phyloP scores from a whole-genome alignment of 2,329 filamentous ascomycete species.

The Fusarium pseudonygamai region DNA sequence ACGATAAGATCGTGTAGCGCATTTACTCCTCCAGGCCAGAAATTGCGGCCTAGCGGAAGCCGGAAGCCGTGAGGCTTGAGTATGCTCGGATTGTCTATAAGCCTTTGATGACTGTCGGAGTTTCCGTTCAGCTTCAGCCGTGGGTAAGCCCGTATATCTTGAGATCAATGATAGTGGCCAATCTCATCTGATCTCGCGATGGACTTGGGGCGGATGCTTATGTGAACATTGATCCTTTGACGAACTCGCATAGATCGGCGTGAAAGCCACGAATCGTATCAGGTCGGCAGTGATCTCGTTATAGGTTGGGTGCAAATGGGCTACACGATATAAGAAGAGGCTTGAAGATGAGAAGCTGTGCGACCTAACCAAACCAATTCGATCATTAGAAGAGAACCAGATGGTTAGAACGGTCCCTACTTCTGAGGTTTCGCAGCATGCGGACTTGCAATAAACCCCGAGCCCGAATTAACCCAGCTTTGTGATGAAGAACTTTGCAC shows the following conservation, averaged over 20 bases:
- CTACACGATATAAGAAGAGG: slow-evolving; percentile 14
- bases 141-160: not conserved
- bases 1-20: slow-evolving; percentile 30
- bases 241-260: not conserved
- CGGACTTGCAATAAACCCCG: slow-evolving; percentile 30
- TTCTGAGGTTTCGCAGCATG: slow-evolving; percentile 20
- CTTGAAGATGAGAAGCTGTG: slow-evolving; percentile 15
- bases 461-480: slow-evolving; percentile 15
- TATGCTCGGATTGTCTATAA: slow-evolving; percentile 14
- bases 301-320: slow-evolving; percentile 1
- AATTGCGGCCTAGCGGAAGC: slow-evolving; percentile 23
- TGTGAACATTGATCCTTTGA: not conserved
- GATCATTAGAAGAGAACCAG: not conserved
- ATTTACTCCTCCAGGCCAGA: not conserved
- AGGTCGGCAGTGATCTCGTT: not conserved
- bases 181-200: not conserved
- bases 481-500: not conserved
- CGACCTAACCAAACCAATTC: not conserved
- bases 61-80: slow-evolving; percentile 33
- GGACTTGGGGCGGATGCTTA: not conserved
- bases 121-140: slow-evolving; percentile 1
- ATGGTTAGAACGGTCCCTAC: slow-evolving; percentile 7
- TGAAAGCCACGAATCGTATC: not conserved
- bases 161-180: not conserved
- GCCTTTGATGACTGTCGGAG: not conserved